These are phyloP conservation scores for Seiridium unicorne DNA, from an alignment of 2,329 filamentous ascomycete genomes.

Conservation along the genomic window DNA sequence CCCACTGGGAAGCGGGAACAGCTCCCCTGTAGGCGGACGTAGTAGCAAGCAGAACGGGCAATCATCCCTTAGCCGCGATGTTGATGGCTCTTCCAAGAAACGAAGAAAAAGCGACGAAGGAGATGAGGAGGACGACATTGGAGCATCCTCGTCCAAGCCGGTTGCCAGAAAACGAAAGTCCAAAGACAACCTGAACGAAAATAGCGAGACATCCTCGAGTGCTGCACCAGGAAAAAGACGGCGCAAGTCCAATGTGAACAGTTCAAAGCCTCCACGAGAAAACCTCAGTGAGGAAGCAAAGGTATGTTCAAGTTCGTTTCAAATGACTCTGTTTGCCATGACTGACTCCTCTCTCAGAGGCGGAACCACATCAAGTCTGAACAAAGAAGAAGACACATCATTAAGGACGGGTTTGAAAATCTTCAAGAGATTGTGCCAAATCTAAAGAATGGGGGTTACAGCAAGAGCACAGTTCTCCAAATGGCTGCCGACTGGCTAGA, in stretches of 20 bases:
- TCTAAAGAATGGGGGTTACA: conserved; percentile 71
- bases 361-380: conserved; percentile 64
- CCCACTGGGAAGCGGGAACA: conserved; percentile 36
- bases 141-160: conserved; percentile 23
- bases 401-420: conserved; percentile 79
- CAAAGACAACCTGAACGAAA: conserved; percentile 38
- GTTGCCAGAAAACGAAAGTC: conserved; percentile 45
- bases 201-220: conserved; percentile 30
- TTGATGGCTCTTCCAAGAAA: conserved; percentile 45
- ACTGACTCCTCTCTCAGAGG: conserved; percentile 28
- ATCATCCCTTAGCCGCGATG: conserved; percentile 33
- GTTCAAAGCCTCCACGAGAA: conserved; percentile 52
- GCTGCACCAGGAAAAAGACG: conserved; percentile 43
- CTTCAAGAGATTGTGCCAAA: conserved; percentile 75
- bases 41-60: conserved; percentile 22
- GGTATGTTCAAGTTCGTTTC: background rate
- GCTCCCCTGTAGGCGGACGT: conserved; percentile 16
- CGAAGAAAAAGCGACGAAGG: conserved; percentile 52
- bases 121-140: conserved; percentile 41
- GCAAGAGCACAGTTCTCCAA: conserved; percentile 77
- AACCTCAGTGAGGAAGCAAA: conserved; percentile 62
- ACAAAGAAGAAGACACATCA: conserved; percentile 62
- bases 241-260: conserved; percentile 45
- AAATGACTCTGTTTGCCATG: background rate
- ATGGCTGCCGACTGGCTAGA: conserved; percentile 80